Evolutionary conservation across 805 yeast genomes (phyloP), one percentile per base, ranked within the genome.

Genomic region (Kregervanrija pseudodelftensis): DNA sequence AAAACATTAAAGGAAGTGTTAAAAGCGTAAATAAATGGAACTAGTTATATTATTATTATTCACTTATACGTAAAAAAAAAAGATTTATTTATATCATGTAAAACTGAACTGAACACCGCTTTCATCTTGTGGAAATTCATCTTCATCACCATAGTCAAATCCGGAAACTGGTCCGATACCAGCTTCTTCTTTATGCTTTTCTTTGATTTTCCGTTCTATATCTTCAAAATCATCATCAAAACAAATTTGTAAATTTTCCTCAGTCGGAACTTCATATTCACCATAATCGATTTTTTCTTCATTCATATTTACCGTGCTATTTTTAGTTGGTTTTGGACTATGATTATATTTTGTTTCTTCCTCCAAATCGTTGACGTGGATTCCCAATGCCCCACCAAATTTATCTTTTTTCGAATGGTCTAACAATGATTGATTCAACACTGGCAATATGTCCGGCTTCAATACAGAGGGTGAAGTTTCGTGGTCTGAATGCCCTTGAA

Each of bases 81-180:
- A 33, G 34, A 17, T 17, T 9, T 12, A n/a, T 11, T 10, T 3
- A n/a, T 5, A 39, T 41, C 41, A 63, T 14, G 59, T 53, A 49
- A 61, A 61, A n/a, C 64, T 52, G 44, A 61, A 48, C 35, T 55
- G 50, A 12, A 64, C 35, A 33, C 61, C 52, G 31, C 57, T 56
- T 41, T 60, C 67, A 42, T 61, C 63, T 10, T 49, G 47, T 12
- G 66, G 64, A 36, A 64, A 64, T 42, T 64, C 68, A 22, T 60
- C 63, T 28, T 59, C 66, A 45, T 64, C 68, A 12, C 52, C 65
- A 44, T 63, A 63, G 44, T 61, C 55, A 16, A 57, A 45, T 1
- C 45, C 51, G 4, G 46, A 45, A 5, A 34, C 38, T 5, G 50
- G 47, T 4, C 53, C 53, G 41, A 42, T 47, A 9, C 53, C 53